These are phyloP conservation scores for Hyaloperonospora brassicae DNA, from an alignment of 352 stramenopile genomes.

Conservation along the genomic window DNA sequence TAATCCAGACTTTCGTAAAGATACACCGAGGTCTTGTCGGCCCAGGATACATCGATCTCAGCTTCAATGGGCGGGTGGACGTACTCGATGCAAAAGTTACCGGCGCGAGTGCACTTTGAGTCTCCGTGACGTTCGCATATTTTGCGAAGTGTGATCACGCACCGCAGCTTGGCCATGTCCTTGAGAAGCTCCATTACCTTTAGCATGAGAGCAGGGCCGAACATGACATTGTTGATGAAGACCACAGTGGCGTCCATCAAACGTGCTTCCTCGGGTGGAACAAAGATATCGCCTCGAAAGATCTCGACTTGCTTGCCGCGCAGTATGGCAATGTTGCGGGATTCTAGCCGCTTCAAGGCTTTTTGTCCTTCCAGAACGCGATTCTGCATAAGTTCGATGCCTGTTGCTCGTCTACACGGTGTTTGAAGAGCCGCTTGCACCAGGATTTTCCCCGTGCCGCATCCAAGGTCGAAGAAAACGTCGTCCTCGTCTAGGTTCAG, in stretches of 20 bases:
- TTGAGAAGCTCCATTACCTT: constrained; percentile 59
- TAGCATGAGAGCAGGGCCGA: constrained; percentile 67
- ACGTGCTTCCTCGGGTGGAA: constrained; percentile 38
- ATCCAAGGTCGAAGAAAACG: constrained; percentile 80
- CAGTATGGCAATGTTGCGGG: constrained; percentile 33
- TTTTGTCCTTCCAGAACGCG: constrained; percentile 51
- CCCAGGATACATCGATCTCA: constrained; percentile 76
- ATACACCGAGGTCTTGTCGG: constrained; percentile 66
- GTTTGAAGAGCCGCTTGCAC: constrained; percentile 69
- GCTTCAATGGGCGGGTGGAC: constrained; percentile 55
- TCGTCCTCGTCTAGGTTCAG: constrained; percentile 55
- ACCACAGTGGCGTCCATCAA: constrained; percentile 73
- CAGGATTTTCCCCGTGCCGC: constrained; percentile 74
- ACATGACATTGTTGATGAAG: constrained; percentile 86
- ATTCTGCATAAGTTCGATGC: constrained; percentile 84
- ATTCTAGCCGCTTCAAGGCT: constrained; percentile 43
- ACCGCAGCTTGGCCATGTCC: constrained; percentile 48
- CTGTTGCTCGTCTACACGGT: constrained; percentile 48
- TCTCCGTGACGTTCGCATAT: constrained; percentile 70
- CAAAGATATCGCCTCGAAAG: constrained; percentile 68
- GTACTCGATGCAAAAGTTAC: constrained; percentile 59
- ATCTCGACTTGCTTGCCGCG: constrained; percentile 49
- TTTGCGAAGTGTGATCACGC: constrained; percentile 69
- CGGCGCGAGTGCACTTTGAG: constrained; percentile 45
- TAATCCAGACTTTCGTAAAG: constrained; percentile 58